phyloP scores from a whole-genome alignment of 306 rosid species.

The Quercus parvula region DNA sequence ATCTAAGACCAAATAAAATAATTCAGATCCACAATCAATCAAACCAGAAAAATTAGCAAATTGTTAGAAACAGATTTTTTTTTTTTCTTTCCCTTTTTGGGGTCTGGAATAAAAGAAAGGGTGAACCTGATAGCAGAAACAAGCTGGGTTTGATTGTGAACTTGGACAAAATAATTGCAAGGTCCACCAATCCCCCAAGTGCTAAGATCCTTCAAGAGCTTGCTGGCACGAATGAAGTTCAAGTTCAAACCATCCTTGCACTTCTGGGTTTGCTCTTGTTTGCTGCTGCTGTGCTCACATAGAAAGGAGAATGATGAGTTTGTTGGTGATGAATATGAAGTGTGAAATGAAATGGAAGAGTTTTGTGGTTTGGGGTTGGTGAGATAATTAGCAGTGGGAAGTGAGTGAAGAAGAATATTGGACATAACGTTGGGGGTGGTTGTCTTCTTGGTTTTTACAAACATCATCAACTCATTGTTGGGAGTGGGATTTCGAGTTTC shows the following conservation, averaged over 20 bases:
- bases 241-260: not conserved
- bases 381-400: too few species aligned
- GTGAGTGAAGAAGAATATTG: too few species aligned
- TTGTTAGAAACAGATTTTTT: too few species aligned
- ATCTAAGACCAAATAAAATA: not conserved
- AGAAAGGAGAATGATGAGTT: not conserved
- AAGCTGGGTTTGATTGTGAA: slow-evolving; percentile 24
- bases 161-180: slow-evolving; percentile 27
- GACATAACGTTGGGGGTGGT: too few species aligned
- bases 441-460: too few species aligned
- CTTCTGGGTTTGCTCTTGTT: slow-evolving; percentile 1
- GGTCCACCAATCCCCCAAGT: slow-evolving; percentile 39
- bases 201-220: slow-evolving; percentile 31
- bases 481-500: too few species aligned
- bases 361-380: too few species aligned
- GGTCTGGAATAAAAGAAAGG: not conserved
- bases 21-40: not conserved
- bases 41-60: too few species aligned
- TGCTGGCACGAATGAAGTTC: slow-evolving; percentile 15
- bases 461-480: too few species aligned
- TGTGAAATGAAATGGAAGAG: too few species aligned
- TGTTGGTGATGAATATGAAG: not conserved
- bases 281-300: not conserved
- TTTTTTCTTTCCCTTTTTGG: too few species aligned
- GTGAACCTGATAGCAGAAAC: slow-evolving; percentile 32